Evolutionary conservation across 2,329 filamentous ascomycete genomes (phyloP).

Genomic region (Byssoonygena ceratinophila): DNA sequence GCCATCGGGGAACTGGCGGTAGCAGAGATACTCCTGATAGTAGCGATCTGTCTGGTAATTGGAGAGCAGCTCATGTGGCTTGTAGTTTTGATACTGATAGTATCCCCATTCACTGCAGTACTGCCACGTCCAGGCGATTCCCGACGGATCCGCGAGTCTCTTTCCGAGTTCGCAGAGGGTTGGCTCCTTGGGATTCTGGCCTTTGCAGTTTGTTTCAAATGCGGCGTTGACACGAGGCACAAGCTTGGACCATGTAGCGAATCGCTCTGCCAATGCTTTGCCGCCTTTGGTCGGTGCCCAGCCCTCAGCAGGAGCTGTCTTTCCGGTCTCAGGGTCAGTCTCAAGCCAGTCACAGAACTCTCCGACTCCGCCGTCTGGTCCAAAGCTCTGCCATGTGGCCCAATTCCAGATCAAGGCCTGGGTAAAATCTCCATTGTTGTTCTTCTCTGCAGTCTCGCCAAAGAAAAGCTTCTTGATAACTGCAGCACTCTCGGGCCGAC

Average conservation of each 20-base stretch:
- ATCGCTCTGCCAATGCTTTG: slow-evolving; percentile 34
- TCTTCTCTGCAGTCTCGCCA: slow-evolving; percentile 37
- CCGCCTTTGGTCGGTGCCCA: slow-evolving; percentile 34
- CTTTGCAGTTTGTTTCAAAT: slow-evolving; percentile 34
- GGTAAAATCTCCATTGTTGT: slow-evolving; percentile 40
- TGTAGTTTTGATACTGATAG: slow-evolving; percentile 40
- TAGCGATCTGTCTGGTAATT: slow-evolving; percentile 39
- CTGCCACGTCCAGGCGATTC: slow-evolving; percentile 43
- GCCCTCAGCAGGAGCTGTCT: slow-evolving; percentile 31
- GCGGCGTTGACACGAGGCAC: slow-evolving; percentile 31
- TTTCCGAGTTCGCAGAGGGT: slow-evolving; percentile 32
- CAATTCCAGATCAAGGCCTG: slow-evolving; percentile 35
- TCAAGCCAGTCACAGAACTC: slow-evolving; percentile 41
- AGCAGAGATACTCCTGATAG: slow-evolving; percentile 37
- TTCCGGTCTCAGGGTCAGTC: slow-evolving; percentile 31
- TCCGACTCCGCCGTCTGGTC: slow-evolving; percentile 34
- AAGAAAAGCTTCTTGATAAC: slow-evolving; percentile 42
- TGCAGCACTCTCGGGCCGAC: slow-evolving; percentile 26
- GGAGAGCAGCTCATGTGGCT: slow-evolving; percentile 37
- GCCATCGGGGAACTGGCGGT: slow-evolving; percentile 40
- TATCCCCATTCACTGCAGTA: slow-evolving; percentile 46
- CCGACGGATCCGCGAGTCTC: slow-evolving; percentile 26
- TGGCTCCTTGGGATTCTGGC: slow-evolving; percentile 19
- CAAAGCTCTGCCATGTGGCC: slow-evolving; percentile 37
- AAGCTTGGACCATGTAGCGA: slow-evolving; percentile 35